Evolutionary conservation across 805 yeast genomes (phyloP).

Genomic region (Saturnispora gosingensis): DNA sequence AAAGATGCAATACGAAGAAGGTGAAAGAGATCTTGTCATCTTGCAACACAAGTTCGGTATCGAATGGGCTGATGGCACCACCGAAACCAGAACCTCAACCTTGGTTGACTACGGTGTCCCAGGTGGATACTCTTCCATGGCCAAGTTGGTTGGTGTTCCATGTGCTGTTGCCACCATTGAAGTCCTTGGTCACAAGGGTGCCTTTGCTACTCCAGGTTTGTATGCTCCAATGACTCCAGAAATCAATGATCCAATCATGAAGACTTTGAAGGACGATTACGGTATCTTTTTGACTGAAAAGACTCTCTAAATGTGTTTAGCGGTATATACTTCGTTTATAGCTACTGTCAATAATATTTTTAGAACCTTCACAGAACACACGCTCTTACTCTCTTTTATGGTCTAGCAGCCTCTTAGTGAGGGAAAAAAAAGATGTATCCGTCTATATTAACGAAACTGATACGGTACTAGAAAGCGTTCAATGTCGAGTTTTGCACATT

Average conservation of each 20-base stretch:
- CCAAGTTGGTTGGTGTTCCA: slow-evolving; percentile 96
- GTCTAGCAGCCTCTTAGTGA: neutral
- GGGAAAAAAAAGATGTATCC: neutral
- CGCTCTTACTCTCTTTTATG: neutral
- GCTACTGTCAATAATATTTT: neutral
- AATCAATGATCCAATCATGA: slow-evolving; percentile 83
- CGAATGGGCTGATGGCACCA: slow-evolving; percentile 88
- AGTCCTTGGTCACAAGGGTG: slow-evolving; percentile 61
- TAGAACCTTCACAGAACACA: neutral
- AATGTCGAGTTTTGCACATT: slow-evolving; percentile 3
- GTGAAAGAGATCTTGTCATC: slow-evolving; percentile 91
- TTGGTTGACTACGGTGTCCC: slow-evolving; percentile 88
- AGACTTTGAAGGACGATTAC: slow-evolving; percentile 82
- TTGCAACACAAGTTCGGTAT: slow-evolving; percentile 97
- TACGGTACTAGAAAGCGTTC: neutral
- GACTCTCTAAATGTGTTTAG: slow-evolving; percentile 37
- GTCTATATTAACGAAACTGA: neutral
- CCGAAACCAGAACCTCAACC: slow-evolving; percentile 91
- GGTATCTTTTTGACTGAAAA: slow-evolving; percentile 85
- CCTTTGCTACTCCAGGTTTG: slow-evolving; percentile 68
- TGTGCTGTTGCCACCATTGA: slow-evolving; percentile 91
- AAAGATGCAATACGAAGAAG: slow-evolving; percentile 90
- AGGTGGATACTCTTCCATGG: slow-evolving; percentile 96
- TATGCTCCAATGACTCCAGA: slow-evolving; percentile 90
- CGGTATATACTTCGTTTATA: neutral